Base-by-base conservation (phyloP, 306 rosid species). In the Castanopsis chinensis region DNA sequence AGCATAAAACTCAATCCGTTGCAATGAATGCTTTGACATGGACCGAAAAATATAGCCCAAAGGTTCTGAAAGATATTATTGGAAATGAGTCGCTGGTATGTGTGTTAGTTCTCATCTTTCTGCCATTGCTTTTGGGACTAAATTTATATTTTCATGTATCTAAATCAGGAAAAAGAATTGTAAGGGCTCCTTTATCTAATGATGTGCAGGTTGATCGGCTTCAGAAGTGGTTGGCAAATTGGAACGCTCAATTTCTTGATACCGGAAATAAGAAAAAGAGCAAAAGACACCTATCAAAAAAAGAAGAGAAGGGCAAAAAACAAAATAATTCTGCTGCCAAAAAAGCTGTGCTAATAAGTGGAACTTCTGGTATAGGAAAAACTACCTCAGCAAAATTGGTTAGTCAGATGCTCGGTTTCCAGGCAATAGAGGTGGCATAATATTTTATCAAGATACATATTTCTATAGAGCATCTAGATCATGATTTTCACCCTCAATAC, bases 351-450 rank as follows among this genome's bases (percentile, higher is more conserved):
- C 87, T 95, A 59, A 83, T 93, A 80, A 87, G 99, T 80, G 99
- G 99, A 86, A 89, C 93, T 55, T 98, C 99, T 76, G 99, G 99
- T 69, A 93, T 95, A 72, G 99, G 99, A 80, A 95, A 95, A 90
- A 95, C 99, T 14, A 95, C 98, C 1, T 90, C 99, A 51, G 99
- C 99, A 74, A 93, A 90, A 90, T 78, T 95, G 90, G 94, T 95
- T 72, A 82, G 98, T 84, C 87, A 90, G 88, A 89, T 90, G 94
- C 97, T 95, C 76, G 90, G 97, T 74, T 95, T 90, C 81, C 91
- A 86, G 81, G 89, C 92, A 32, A 85, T 95, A 79, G 99, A 95
- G 98, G 99, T 92, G 73, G 49, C 68, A 58, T 45, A 72, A 72
- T 78, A 45, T 83, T 83, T 84, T 82, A 20, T 5, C 2, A 57